Base-by-base conservation (phyloP, 805 yeast genomes). In the Ogataea methanolica region DNA sequence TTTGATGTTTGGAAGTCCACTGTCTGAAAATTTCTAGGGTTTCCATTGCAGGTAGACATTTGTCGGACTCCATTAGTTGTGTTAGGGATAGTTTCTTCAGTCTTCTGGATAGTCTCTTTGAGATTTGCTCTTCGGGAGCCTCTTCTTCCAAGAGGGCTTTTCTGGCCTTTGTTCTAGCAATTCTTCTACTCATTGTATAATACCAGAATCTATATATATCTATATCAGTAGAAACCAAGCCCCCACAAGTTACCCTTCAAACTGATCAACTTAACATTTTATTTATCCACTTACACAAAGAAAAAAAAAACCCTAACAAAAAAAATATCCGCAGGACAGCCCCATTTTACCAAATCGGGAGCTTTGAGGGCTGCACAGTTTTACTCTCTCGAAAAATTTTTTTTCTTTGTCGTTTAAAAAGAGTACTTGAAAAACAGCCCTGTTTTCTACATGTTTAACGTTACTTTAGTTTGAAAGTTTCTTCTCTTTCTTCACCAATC, bases 401-500 rank as follows among this genome's bases (percentile, higher is more conserved):
- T 34, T 41, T 42, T 19, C 39, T 29, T 41, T 26, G 9, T 9
- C 9, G 9, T 26, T 26, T 26, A 26, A 26, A 26, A 9, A 26
- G 31, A 26, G 31, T 12, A 26, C 12, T 26, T 26, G 31, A 26
- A 26, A 26, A 26, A 9, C 31, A 26, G 31, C 4, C 4, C 21
- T 19, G 21, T 26, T 26, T 26, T 26, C 11, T 6, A 11, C 12
- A 26, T 9, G 4, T 26, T 26, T 9, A 9, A 8, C 12, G 11
- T 26, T 26, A 5, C 31, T 26, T 26, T 26, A 33, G 16, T 33
- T 33, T 15, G 7, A 15, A 7, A 26, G 41, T 34, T 41, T 37
- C 48, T 39, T 39, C 43, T 31, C 44, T 51, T 44, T 38, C 33
- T 40, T 41, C 43, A 57, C 41, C 80, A 75, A 75, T 77, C 82